phyloP scores from a whole-genome alignment of 2,329 filamentous ascomycete species.

The Fusarium euwallaceae region DNA sequence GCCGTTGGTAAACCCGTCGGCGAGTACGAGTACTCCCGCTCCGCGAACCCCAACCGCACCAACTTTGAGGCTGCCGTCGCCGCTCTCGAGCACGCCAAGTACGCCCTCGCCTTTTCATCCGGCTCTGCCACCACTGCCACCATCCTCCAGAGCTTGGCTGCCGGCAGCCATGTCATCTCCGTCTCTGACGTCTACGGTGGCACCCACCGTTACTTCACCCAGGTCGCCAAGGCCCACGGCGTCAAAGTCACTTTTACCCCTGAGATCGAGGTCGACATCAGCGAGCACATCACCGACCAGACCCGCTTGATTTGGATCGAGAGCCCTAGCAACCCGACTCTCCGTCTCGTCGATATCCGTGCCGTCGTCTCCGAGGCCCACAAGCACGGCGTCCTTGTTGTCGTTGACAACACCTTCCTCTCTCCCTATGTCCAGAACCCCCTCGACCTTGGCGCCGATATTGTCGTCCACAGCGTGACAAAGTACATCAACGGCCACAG shows the following conservation, averaged over 20 bases:
- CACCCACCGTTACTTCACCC: constrained; percentile 98
- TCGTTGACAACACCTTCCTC: constrained; percentile 99
- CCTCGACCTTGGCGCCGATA: constrained; percentile 93
- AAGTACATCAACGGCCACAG: constrained; percentile 99
- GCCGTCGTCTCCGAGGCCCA: constrained; percentile 87
- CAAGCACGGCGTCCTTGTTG: constrained; percentile 88
- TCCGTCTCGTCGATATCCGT: constrained; percentile 92
- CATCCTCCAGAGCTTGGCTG: constrained; percentile 91
- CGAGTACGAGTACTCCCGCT: constrained; percentile 92
- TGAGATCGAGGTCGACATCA: constrained; percentile 89
- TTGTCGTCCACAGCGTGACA: constrained; percentile 96
- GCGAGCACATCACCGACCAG: constrained; percentile 84
- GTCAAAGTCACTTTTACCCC: constrained; percentile 96
- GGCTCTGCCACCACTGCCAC: constrained; percentile 94
- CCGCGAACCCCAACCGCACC: constrained; percentile 92
- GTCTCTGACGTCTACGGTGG: constrained; percentile 98
- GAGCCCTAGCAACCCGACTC: constrained; percentile 92
- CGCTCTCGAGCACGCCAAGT: constrained; percentile 90
- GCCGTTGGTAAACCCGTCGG: constrained; percentile 90
- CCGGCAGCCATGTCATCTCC: constrained; percentile 93
- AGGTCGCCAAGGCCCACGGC: constrained; percentile 94
- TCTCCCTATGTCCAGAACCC: constrained; percentile 98
- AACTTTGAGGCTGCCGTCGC: constrained; percentile 95
- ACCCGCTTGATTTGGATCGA: constrained; percentile 98
- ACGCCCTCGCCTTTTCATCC: constrained; percentile 94